Conservation (phyloP, 495 filamentous ascomycete species). For the Pyrenula aspistea region DNA sequence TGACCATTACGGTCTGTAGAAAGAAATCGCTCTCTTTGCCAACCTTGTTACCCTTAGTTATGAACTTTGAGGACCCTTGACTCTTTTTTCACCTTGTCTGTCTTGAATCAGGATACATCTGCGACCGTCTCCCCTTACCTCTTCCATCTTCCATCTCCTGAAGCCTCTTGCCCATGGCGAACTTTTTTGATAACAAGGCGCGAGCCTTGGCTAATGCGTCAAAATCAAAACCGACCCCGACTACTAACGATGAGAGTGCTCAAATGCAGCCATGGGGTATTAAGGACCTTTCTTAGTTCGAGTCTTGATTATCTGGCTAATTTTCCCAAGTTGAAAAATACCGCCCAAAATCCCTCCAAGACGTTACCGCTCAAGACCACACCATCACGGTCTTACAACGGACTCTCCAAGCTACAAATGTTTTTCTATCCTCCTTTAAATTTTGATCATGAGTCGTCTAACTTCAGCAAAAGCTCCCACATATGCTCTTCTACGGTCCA, state of each 20-base stretch:
- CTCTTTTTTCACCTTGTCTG: too few relatives aligned
- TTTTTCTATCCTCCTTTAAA: conserved; percentile 13
- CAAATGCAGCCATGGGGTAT: conserved; percentile 92
- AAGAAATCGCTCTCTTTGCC: too few relatives aligned
- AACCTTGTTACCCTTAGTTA: too few relatives aligned
- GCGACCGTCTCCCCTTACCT: too few relatives aligned
- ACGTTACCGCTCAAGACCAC: conserved; percentile 97
- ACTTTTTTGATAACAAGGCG: conserved; percentile 92
- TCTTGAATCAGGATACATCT: too few relatives aligned
- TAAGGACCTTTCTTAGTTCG: conserved; percentile 52
- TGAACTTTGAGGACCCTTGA: too few relatives aligned
- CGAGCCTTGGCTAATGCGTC: conserved; percentile 67
- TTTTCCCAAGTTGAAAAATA: neutral
- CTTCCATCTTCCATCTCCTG: too few relatives aligned
- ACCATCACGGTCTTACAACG: conserved; percentile 85
- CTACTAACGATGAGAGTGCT: conserved; percentile 47
- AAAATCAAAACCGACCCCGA: conserved; percentile 39
- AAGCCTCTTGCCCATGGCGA: conserved; percentile 28
- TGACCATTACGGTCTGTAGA: too few relatives aligned
- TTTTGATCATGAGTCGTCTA: conserved; percentile 1
- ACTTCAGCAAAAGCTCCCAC: conserved; percentile 58
- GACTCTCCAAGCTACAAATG: conserved; percentile 89
- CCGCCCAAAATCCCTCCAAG: conserved; percentile 81
- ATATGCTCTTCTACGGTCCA: conserved; percentile 99
- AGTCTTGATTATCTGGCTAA: neutral